Evolutionary conservation across 164 flowering plant species (phyloP), one percentile per base, ranked within the genome.

Genomic region (Vitis amurensis): DNA sequence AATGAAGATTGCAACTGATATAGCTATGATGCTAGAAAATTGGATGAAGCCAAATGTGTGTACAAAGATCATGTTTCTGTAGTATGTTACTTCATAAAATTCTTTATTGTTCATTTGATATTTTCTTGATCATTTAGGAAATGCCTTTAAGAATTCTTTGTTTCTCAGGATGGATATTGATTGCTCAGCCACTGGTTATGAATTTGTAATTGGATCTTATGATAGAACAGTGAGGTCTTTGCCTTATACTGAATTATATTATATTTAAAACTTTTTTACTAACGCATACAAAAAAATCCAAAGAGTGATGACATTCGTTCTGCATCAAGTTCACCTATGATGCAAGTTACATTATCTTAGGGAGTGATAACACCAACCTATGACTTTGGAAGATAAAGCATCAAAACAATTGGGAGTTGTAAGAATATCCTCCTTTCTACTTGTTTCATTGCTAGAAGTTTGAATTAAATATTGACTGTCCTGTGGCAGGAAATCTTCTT

Each of bases 371-470:
- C 73, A 87, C 93, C 13, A 95, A 95, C 76, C 86, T 95, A 44
- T 88, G 99, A 64, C 81, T 95, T 23, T 95, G 99, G 99, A 95
- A 77, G 94, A 98, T 50, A 91, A 89, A 74, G 98, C 99, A 76
- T 95, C 99, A 31, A 94, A 95, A 76, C 97, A 95, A 70, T 59
- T 93, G 78, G 98, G 99, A 77, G 97, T 95, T 55, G 99, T 94
- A 91, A 80, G 95, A 70, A 72, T 61, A 73, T 67, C 51, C 27
- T 71, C 15, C 30, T 73, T 69, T 14, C 14, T 16, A 7, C 29
- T 58, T 56, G 16, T 44, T 23, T 52, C 52, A 8, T 9, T 5
- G 37, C 58, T 59, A 16, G 44, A 44, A 31, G 11, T n/a, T 37
- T 55, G 9, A n/a, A 8, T 64, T 55, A 48, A 55, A n/a, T 31